Evolutionary conservation across 2,329 filamentous ascomycete species (phyloP), one percentile per base, ranked within the genome.

Genomic region (Scleromitrula shiraiana): DNA sequence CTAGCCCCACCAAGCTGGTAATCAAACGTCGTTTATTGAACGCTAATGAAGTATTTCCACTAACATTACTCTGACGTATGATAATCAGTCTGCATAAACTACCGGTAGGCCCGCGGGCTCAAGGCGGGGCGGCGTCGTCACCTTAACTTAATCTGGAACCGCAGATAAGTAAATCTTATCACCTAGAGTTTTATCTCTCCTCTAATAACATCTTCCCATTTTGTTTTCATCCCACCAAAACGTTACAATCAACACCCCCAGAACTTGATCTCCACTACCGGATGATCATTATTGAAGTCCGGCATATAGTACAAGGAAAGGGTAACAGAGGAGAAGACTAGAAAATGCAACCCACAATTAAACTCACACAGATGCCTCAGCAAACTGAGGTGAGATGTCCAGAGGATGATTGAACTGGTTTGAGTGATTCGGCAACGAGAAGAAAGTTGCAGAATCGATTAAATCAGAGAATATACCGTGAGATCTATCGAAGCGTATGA

Each of bases 361-460:
- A 35, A 17, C 20, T 35, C 29, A 35, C 20, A 15, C n/a, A 15
- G 14, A 26, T 43, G 29, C 24, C 20, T 26, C 20, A 36, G 35
- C 10, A 43, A 22, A 26, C 33, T 46, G 43, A 70, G 67, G 68
- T 68, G 7, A 63, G 52, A 57, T 62, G 53, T 48, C 57, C 40
- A 24, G 62, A 70, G 51, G 70, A 73, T 43, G 65, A 72, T 58
- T 73, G 71, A 70, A 72, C 69, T 30, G 71, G 70, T 3, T 66
- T 61, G 20, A 70, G 54, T 14, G 65, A 72, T 63, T 64, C 66
- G 2, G 66, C 63, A 52, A 63, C 62, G 51, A 65, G 71, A 20
- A 64, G 70, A 52, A 57, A 64, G 48, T 63, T 63, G 51, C 71
- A 73, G 60, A 73, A 66, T 50, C 66, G 70, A 60, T 64, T 72